Percentiles rank a stretch among this genome's conserved stretches.
phyloP scores from a whole-genome alignment of 208 protist species.

The Trypanosoma congolense region DNA sequence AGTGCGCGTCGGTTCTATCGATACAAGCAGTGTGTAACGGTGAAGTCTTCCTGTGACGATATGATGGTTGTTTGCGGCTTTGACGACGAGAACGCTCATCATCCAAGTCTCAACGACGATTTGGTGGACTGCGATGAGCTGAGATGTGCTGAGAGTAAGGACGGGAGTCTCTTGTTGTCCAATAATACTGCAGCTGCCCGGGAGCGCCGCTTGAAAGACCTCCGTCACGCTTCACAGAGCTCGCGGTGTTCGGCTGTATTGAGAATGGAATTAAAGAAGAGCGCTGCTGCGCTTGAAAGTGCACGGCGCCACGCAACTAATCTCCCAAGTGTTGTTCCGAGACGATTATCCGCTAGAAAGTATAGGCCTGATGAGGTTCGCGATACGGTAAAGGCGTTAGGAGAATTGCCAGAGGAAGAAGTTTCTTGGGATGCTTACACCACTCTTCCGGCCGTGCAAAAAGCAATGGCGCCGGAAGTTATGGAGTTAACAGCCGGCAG shows the following conservation, averaged over 20 bases:
- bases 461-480: neutral
- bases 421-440: conserved; percentile 1
- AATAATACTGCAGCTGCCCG: neutral
- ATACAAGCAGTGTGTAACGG: neutral
- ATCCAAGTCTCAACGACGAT: neutral
- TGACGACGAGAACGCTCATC: conserved; percentile 11
- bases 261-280: conserved; percentile 15
- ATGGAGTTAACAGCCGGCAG: neutral
- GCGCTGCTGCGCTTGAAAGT: neutral
- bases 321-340: neutral
- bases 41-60: neutral
- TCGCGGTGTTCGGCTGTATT: neutral
- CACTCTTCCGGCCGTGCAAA: neutral
- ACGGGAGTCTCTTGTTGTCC: neutral
- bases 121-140: neutral
- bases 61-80: neutral
- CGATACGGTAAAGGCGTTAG: too few relatives aligned
- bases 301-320: neutral
- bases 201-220: conserved; percentile 3
- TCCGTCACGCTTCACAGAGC: neutral
- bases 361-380: too few relatives aligned
- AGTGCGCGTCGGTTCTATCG: conserved; percentile 4
- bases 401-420: neutral
- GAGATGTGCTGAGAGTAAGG: neutral
- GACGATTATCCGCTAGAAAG: too few relatives aligned